Percentiles rank a stretch among this genome's conserved stretches.
phyloP scores from a whole-genome alignment of 805 yeast species.

The Candida coquimbonensis region DNA sequence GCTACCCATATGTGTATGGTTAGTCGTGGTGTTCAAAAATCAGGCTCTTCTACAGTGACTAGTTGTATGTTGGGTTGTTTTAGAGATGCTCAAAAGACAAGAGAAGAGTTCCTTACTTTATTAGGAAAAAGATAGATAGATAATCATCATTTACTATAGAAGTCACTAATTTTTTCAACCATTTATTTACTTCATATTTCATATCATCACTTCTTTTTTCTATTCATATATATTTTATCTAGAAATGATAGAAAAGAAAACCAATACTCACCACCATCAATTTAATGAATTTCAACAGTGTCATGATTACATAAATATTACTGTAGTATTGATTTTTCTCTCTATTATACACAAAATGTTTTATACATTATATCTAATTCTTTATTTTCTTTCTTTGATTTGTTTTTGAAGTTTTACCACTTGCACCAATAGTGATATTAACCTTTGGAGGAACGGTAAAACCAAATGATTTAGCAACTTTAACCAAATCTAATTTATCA shows the following conservation, averaged over 20 bases:
- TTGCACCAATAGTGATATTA: slow-evolving; percentile 90
- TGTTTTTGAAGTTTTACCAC: slow-evolving; percentile 52
- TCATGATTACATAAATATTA: slow-evolving; percentile 5
- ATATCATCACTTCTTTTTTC: too few species aligned
- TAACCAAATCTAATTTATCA: slow-evolving; percentile 87
- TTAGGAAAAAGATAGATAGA: slow-evolving; percentile 47
- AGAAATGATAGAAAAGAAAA: neutral
- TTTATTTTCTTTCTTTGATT: slow-evolving; percentile 14
- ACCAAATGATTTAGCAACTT: slow-evolving; percentile 94
- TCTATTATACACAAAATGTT: neutral
- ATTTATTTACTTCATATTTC: too few species aligned
- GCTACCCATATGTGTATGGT: slow-evolving; percentile 99
- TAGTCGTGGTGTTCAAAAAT: slow-evolving; percentile 92
- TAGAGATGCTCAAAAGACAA: slow-evolving; percentile 86
- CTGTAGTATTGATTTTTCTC: too few species aligned
- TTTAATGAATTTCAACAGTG: slow-evolving; percentile 4
- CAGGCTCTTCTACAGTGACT: slow-evolving; percentile 89
- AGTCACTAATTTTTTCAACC: neutral
- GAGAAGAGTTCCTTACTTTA: slow-evolving; percentile 89
- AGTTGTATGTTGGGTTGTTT: slow-evolving; percentile 97
- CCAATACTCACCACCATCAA: neutral
- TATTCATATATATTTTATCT: too few species aligned
- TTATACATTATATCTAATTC: slow-evolving; percentile 3
- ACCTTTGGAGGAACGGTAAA: slow-evolving; percentile 95
- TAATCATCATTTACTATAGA: too few species aligned